Evolutionary conservation across 768 basidiomycete species (phyloP).

Genomic region (Dendrothele bispora): DNA sequence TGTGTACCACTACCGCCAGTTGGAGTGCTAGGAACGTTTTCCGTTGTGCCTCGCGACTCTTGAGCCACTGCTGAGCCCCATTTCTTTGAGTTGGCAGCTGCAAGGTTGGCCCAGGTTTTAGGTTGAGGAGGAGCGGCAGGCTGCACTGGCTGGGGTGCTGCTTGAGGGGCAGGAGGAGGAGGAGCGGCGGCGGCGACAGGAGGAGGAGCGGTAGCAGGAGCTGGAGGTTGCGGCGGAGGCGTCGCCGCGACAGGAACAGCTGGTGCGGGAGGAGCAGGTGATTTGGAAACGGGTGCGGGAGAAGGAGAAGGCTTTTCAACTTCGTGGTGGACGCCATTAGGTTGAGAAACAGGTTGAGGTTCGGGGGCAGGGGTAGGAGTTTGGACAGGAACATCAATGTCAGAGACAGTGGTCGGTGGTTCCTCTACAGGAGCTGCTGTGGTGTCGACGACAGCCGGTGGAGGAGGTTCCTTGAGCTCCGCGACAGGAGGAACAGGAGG

Average conservation of each 20-base stretch:
- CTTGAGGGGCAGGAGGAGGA: constrained; percentile 32
- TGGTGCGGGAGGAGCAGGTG: constrained; percentile 27
- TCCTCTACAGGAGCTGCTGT: constrained; percentile 13
- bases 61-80: constrained; percentile 85
- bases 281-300: constrained; percentile 21
- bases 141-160: constrained; percentile 33
- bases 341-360: constrained; percentile 1
- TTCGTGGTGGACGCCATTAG: constrained; percentile 5
- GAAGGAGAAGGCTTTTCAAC: constrained; percentile 20
- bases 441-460: constrained; percentile 29
- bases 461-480: constrained; percentile 39
- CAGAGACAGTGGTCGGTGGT: constrained; percentile 31
- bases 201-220: constrained; percentile 28
- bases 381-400: constrained; percentile 18
- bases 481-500: constrained; percentile 23
- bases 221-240: constrained; percentile 25
- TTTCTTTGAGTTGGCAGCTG: constrained; percentile 77
- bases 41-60: constrained; percentile 75
- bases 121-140: constrained; percentile 53
- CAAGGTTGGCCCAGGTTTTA: constrained; percentile 91
- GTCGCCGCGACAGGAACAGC: constrained; percentile 28
- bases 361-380: constrained; percentile 30
- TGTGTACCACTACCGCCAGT: constrained; percentile 39
- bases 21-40: constrained; percentile 40
- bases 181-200: constrained; percentile 27